Conservation (phyloP, 202 grass and related monocot species). For the Alloteropsis angusta region DNA sequence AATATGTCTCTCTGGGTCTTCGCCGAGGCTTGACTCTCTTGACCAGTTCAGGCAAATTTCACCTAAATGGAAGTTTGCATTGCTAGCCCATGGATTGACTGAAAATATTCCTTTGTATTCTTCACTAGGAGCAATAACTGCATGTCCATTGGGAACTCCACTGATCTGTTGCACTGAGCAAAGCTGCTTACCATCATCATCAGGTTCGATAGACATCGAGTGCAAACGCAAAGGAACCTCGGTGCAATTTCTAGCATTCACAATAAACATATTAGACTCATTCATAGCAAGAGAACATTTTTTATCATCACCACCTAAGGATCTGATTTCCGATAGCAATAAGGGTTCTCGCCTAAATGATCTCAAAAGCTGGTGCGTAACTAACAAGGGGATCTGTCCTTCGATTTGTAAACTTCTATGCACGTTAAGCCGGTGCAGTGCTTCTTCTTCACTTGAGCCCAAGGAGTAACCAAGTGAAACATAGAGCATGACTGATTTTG, state of each 20-base stretch:
- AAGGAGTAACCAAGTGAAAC: constrained; percentile 84
- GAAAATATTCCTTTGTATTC: constrained; percentile 91
- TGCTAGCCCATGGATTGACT: constrained; percentile 39
- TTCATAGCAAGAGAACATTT: constrained; percentile 66
- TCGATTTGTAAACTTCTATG: constrained; percentile 94
- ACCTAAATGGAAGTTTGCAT: constrained; percentile 47
- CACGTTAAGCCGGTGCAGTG: constrained; percentile 63
- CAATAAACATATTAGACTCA: constrained; percentile 73
- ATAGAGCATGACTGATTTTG: constrained; percentile 90
- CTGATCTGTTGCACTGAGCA: constrained; percentile 52
- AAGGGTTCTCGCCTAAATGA: constrained; percentile 85
- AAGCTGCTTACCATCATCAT: constrained; percentile 28
- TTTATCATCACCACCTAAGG: constrained; percentile 38
- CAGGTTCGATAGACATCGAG: constrained; percentile 44
- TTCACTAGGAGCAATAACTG: constrained; percentile 54
- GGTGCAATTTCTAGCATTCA: constrained; percentile 69
- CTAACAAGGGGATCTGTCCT: constrained; percentile 74
- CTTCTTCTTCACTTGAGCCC: constrained; percentile 42
- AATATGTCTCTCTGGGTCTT: constrained; percentile 37
- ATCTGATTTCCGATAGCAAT: constrained; percentile 70
- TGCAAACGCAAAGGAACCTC: constrained; percentile 67
- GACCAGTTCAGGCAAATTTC: constrained; percentile 69
- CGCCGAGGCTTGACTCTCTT: constrained; percentile 46
- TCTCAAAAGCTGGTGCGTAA: constrained; percentile 61
- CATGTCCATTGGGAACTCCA: constrained; percentile 40